Evolutionary conservation across 768 basidiomycete species (phyloP).

Genomic region (Lactarius quietus): DNA sequence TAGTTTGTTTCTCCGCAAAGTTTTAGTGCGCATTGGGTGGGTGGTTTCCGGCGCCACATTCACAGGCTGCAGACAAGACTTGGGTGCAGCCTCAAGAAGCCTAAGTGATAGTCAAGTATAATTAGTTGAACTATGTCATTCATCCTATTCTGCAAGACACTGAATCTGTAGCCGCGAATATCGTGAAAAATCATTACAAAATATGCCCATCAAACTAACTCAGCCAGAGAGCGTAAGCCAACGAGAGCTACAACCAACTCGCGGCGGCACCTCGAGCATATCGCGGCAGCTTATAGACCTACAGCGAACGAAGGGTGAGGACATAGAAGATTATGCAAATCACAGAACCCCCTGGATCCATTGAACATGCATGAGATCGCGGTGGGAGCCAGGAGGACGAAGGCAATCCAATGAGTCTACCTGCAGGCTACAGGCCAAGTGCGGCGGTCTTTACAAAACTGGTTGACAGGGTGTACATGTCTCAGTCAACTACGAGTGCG

Average conservation of each 20-base stretch:
- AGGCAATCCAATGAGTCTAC: background rate
- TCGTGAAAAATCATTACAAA: background rate
- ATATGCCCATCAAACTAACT: slow-evolving; percentile 3
- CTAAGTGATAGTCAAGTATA: background rate
- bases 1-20: background rate
- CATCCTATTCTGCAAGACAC: background rate
- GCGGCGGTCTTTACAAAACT: background rate
- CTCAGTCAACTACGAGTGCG: background rate
- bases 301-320: background rate
- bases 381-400: background rate
- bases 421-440: no score
- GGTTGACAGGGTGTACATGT: background rate
- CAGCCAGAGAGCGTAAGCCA: background rate
- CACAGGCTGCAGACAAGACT: background rate
- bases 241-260: background rate
- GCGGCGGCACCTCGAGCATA: background rate
- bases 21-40: background rate
- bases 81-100: background rate
- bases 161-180: background rate
- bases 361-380: background rate
- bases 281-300: background rate
- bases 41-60: background rate
- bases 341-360: background rate
- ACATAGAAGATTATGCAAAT: background rate
- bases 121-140: background rate